Evolutionary conservation across 75 land plant species (phyloP).

Genomic region (Sequoiadendron giganteum): DNA sequence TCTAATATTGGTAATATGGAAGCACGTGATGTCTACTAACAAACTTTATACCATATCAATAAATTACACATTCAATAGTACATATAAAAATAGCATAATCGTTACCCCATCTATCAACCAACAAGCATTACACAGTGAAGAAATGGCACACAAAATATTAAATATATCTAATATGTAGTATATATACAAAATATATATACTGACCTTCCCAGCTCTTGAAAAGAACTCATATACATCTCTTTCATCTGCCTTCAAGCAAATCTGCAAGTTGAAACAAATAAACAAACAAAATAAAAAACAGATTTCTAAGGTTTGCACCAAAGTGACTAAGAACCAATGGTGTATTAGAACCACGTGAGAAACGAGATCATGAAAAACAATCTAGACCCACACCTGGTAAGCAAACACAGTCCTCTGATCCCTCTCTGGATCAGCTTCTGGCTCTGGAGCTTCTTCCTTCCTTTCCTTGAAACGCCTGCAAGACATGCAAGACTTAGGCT

Average conservation of each 20-base stretch:
- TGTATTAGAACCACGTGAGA: not conserved
- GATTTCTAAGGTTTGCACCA: not conserved
- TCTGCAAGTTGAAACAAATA: slow-evolving; percentile 45
- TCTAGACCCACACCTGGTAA: slow-evolving; percentile 62
- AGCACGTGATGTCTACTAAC: not conserved
- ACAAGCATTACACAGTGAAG: not conserved
- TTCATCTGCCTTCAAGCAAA: slow-evolving; percentile 91
- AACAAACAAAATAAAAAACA: not conserved
- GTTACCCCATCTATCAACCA: not conserved
- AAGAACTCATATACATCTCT: slow-evolving; percentile 97
- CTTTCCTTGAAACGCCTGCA: slow-evolving; percentile 78
- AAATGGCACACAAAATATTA: not conserved
- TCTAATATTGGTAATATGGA: not conserved
- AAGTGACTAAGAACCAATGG: not conserved
- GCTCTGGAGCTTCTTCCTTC: slow-evolving; percentile 78
- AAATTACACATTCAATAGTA: not conserved
- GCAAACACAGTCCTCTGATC: slow-evolving; percentile 99
- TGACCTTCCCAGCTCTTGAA: slow-evolving; percentile 95
- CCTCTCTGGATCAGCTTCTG: slow-evolving; percentile 98
- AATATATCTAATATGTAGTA: slow-evolving; percentile 5
- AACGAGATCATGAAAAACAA: not conserved
- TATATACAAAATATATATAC: slow-evolving; percentile 7
- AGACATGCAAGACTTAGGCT: not conserved
- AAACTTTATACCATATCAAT: not conserved
- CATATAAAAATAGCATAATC: not conserved